Base-by-base conservation (phyloP, 192 early-diverging fungal species). In the Coemansia sp. region DNA sequence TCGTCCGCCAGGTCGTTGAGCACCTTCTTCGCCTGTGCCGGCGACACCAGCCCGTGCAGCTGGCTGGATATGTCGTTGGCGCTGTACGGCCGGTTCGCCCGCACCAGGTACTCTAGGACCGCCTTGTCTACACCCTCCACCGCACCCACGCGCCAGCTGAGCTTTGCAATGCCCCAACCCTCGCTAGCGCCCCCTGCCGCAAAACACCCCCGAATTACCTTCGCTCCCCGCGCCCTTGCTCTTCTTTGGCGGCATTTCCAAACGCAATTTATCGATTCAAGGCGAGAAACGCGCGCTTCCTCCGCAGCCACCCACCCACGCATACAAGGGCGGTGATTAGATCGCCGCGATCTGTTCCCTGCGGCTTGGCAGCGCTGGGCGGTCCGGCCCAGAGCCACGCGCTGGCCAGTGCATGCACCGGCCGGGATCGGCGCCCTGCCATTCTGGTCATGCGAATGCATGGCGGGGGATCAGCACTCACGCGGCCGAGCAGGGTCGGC, bases 31-130 rank as follows among this genome's bases (percentile, higher is more conserved):
- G 67, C 67, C 22, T 54, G 54, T 1, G 51, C 51, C 1, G 56
- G 51, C 10, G 67, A 64, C 25, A 70, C 67, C 16, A 51, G 60
- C n/a, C 60, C 60, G 27, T 70, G 67, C 9, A 70, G 60, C 67
- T 70, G 67, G 31, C 67, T 70, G 19, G 67, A 69, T 32, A 69
- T 69, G 47, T 69, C 67, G 44, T 69, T 63, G 34, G 60, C 67
- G 51, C 67, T 70, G 47, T 70, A 70, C 11, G 67, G 67, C 11
- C 67, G 67, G 42, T 70, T 70, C 17, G 34, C 40, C 33, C 59
- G 58, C 29, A 58, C 37, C 35, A 70, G 41, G 20, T 70, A 70
- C 21, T 54, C 60, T 16, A 68, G 37, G 10, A 68, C 58, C 5
- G 44, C 38, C 27, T 51, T 60, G 5, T 61, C 65, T 68, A 68